phyloP scores from a whole-genome alignment of 169 alveolate species.

The Hepatocystis sp. region DNA sequence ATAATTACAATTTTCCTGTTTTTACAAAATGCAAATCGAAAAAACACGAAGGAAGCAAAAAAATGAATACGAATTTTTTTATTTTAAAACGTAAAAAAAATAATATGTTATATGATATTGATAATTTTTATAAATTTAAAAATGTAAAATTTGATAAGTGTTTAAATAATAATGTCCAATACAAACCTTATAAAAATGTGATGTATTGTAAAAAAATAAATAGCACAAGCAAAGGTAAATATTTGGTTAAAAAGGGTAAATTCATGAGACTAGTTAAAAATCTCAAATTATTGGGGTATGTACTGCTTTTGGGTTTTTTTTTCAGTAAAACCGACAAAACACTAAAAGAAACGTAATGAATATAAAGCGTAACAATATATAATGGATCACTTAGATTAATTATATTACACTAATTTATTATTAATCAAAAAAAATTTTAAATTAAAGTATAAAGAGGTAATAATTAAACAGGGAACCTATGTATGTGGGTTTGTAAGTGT shows the following conservation, averaged over 20 bases:
- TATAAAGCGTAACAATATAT: background rate
- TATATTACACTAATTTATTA: background rate
- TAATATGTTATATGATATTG: background rate
- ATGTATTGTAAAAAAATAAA: slow-evolving; percentile 11
- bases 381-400: background rate
- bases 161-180: background rate
- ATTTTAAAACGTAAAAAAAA: background rate
- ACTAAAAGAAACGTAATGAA: slow-evolving; percentile 13
- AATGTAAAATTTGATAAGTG: background rate
- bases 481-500: background rate
- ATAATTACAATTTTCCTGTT: slow-evolving; percentile 4
- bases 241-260: background rate
- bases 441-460: no score
- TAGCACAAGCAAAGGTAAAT: background rate
- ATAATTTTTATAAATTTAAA: background rate
- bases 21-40: no score
- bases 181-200: slow-evolving; percentile 1
- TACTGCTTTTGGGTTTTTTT: slow-evolving; percentile 42
- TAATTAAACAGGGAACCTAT: background rate
- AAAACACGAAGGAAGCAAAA: no score
- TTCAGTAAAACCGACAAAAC: slow-evolving; percentile 15
- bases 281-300: slow-evolving; percentile 38
- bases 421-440: no score
- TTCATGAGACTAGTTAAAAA: slow-evolving; percentile 12
- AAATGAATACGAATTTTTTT: no score